phyloP scores from a whole-genome alignment of 352 stramenopile species.

The Globisporangium solare region DNA sequence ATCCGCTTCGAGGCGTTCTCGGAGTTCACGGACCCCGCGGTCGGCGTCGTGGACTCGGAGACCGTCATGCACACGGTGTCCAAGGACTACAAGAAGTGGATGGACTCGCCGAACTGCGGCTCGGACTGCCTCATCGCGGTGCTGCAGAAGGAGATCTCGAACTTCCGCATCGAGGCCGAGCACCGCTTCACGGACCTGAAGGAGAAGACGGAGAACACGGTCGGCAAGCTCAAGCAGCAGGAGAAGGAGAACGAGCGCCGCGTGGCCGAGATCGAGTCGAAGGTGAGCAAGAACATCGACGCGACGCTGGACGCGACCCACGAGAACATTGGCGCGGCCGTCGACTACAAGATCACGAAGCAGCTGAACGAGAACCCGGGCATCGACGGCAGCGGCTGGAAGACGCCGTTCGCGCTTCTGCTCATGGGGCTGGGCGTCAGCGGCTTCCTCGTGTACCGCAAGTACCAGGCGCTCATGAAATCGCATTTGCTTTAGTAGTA shows the following conservation, averaged over 20 bases:
- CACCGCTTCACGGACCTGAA: constrained; percentile 81
- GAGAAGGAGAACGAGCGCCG: constrained; percentile 74
- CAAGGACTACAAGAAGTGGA: constrained; percentile 82
- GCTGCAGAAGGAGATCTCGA: constrained; percentile 71
- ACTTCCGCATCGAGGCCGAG: constrained; percentile 78
- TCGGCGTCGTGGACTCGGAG: constrained; percentile 51
- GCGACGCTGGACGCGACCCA: constrained; percentile 55
- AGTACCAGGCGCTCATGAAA: constrained; percentile 86
- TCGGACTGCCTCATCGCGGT: constrained; percentile 73
- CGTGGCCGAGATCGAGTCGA: constrained; percentile 65
- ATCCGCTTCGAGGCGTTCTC: constrained; percentile 71
- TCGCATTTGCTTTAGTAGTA: constrained; percentile 73
- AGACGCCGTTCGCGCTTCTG: constrained; percentile 73
- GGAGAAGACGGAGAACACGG: constrained; percentile 82
- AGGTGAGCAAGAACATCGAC: constrained; percentile 60
- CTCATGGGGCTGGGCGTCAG: constrained; percentile 47
- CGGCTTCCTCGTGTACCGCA: constrained; percentile 63
- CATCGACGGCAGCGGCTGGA: constrained; percentile 56
- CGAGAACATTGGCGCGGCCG: constrained; percentile 43
- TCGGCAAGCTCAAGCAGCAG: constrained; percentile 68
- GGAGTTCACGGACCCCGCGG: constrained; percentile 42
- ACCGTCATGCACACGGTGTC: constrained; percentile 75
- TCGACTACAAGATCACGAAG: constrained; percentile 79
- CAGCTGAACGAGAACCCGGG: constrained; percentile 67
- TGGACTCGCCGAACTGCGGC: constrained; percentile 73